Evolutionary conservation across 163 green algal genomes (phyloP), one percentile per base, ranked within the genome.

Genomic region (Smithsoniella earleae): DNA sequence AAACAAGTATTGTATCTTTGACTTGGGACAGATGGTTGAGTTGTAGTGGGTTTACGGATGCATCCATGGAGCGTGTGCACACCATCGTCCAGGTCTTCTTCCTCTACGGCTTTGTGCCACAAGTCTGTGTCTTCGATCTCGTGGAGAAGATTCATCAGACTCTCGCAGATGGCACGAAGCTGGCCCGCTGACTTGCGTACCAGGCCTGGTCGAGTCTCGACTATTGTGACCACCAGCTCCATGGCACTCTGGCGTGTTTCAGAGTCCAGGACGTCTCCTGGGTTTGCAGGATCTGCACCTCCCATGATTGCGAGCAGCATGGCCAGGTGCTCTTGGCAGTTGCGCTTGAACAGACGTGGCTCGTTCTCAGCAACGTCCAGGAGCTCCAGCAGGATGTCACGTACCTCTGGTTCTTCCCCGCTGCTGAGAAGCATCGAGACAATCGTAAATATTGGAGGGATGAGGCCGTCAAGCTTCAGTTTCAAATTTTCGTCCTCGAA

Each of bases 271-370:
- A 25, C 58, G 30, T 10, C 4, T 5, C 0, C 20, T n/a, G 31
- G 27, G 25, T 34, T 34, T 30, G 34, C 0, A 13, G 40, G 40
- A 13, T 49, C 40, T n/a, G 18, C 30, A 33, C 58, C 58, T 20
- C n/a, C 5, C 58, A 69, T 69, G 58, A 69, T 13, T 13, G 58
- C 58, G 5, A 69, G 58, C 25, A 69, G 58, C 58, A 69, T 5
- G 3, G 58, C 27, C n/a, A 69, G 20, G 58, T 69, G 58, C 27
- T 1, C 34, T 16, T 30, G 27, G 34, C 31, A 69, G 58, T 69
- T 34, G 27, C 34, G 31, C n/a, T 40, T 37, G 58, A 69, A 69
- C 16, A 69, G 27, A 33, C 58, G 58, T 31, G 58, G 58, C 58
- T 69, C 58, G 0, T 18, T 34, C 25, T 69, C 58, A 30, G 25